Evolutionary conservation across 768 basidiomycete species (phyloP).

Genomic region (Lyophyllum atratum): DNA sequence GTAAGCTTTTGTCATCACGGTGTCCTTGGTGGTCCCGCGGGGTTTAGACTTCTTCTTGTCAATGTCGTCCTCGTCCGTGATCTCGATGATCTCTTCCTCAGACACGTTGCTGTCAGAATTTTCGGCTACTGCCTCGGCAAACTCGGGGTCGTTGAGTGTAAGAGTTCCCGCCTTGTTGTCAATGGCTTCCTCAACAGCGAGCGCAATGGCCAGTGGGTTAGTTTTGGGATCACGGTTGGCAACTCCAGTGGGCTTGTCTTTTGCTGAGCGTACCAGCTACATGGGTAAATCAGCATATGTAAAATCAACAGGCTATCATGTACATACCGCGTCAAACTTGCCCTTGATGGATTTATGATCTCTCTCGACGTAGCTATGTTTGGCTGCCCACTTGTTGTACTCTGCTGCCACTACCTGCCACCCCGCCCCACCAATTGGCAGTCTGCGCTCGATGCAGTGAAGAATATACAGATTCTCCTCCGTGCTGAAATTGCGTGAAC

Average conservation of each 20-base stretch:
- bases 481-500: slow-evolving; percentile 3
- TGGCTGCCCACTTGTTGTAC: slow-evolving; percentile 3
- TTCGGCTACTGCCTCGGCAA: neutral
- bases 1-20: slow-evolving; percentile 6
- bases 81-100: slow-evolving; percentile 2
- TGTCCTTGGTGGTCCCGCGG: neutral
- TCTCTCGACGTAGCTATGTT: neutral
- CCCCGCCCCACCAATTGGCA: slow-evolving; percentile 6
- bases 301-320: neutral
- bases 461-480: slow-evolving; percentile 3
- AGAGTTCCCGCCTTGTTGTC: slow-evolving; percentile 1
- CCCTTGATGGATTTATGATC: neutral
- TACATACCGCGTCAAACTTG: slow-evolving; percentile 10
- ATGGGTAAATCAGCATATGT: neutral
- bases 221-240: neutral
- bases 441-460: neutral
- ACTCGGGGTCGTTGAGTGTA: slow-evolving; percentile 1
- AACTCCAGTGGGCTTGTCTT: slow-evolving; percentile 7
- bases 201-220: neutral
- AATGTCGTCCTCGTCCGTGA: neutral
- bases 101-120: neutral
- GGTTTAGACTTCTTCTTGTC: neutral
- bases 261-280: neutral
- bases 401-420: slow-evolving; percentile 3
- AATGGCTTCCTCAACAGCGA: slow-evolving; percentile 1